phyloP scores from a whole-genome alignment of 1,284 basidiomycete species.

The Puccinia coronata region DNA sequence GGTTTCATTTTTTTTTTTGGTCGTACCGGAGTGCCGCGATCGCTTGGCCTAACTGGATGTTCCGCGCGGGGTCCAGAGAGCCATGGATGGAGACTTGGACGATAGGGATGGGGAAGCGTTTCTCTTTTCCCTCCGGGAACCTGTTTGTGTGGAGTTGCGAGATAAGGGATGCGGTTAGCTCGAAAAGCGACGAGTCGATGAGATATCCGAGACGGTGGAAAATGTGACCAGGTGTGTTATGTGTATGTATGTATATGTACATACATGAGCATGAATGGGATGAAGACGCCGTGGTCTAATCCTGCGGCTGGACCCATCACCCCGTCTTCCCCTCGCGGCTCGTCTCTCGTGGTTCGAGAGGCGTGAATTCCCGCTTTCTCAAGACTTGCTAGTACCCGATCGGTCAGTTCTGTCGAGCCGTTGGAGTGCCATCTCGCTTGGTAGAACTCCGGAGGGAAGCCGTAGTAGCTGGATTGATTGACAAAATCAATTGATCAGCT shows the following conservation, averaged over 20 bases:
- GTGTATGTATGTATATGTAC: neutral
- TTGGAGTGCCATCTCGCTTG: slow-evolving; percentile 42
- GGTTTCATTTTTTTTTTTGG: no score
- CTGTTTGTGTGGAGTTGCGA: no score
- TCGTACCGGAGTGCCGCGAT: slow-evolving; percentile 23
- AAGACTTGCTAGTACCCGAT: slow-evolving; percentile 3
- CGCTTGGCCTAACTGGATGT: slow-evolving; percentile 55
- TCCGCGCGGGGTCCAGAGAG: slow-evolving; percentile 66
- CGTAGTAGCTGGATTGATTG: slow-evolving; percentile 29
- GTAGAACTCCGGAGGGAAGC: slow-evolving; percentile 42
- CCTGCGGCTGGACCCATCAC: slow-evolving; percentile 68
- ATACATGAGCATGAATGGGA: slow-evolving; percentile 74
- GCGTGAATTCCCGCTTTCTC: slow-evolving; percentile 66
- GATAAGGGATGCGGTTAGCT: no score
- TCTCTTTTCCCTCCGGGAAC: slow-evolving; percentile 49
- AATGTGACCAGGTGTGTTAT: no score
- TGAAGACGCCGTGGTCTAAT: slow-evolving; percentile 64
- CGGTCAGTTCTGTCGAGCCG: slow-evolving; percentile 36
- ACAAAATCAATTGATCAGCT: neutral
- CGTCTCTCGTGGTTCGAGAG: slow-evolving; percentile 63
- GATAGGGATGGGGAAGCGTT: slow-evolving; percentile 66
- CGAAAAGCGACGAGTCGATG: no score
- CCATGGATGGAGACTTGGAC: slow-evolving; percentile 72
- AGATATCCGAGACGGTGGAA: no score
- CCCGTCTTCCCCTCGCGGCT: slow-evolving; percentile 69